Evolutionary conservation across 768 basidiomycete species (phyloP), one percentile per base, ranked within the genome.

Genomic region (Russula abietina): DNA sequence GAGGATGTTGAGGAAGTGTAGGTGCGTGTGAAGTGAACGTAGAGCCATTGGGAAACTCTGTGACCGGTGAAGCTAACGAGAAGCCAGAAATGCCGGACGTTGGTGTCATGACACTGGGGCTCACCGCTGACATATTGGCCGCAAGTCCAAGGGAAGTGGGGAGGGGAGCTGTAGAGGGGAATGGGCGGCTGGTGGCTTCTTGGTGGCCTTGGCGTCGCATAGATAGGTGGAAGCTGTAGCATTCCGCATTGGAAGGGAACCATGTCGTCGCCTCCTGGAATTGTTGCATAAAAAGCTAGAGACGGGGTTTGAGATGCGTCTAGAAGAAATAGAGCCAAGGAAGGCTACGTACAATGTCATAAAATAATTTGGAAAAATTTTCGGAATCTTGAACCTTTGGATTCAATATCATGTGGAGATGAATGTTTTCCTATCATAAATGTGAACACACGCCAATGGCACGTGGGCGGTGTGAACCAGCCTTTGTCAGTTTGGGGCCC

Each of bases 391-490:
- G 16, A 10, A 49, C 36, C 41, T 26, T 51, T 17, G 67, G 61
- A 22, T 67, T 68, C 50, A 68, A 46, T 55, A 68, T 66, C 67
- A 68, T 68, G 54, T 68, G 67, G 24, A 68, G 61, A 43, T 66
- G 65, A 51, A 68, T 66, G 58, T 61, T 66, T 57, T 56, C 65
- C 62, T 63, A 54, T 58, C 57, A 45, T 54, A 53, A 43, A 63
- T n/a, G 36, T 63, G 22, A 59, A 48, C 39, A 63, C 46, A 61
- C 45, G 33, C 51, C 43, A 53, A 22, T 30, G 30, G 52, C 56
- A 61, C 55, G 64, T 65, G 59, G 53, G 32, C 19, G 43, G 41
- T 38, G 57, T 38, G 53, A 26, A 55, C 64, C 7, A 33, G 58
- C 66, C 54, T 67, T 61, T 55, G 46, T 62, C 46, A 67, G 30